These are phyloP conservation scores for Camellia granthamiana DNA, from an alignment of 148 eudicot species.

Conservation along the genomic window DNA sequence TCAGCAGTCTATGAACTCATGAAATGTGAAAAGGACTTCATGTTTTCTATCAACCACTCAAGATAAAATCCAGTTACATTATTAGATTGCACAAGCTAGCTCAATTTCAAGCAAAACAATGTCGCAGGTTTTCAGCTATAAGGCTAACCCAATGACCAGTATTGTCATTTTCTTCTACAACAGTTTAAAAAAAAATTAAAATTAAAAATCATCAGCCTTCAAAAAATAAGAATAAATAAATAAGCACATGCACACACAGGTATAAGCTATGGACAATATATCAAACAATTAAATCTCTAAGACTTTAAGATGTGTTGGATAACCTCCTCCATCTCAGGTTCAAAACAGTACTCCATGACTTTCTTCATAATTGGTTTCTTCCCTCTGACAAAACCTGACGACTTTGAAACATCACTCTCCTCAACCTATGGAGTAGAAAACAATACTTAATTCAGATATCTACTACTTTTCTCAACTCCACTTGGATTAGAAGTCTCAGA, in stretches of 20 bases:
- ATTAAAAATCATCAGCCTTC: neutral
- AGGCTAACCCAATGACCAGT: no score
- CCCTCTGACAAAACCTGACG: slow-evolving; percentile 53
- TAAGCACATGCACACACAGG: neutral
- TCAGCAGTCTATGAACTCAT: neutral
- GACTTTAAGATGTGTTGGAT: slow-evolving; percentile 9
- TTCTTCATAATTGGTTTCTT: slow-evolving; percentile 63
- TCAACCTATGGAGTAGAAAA: slow-evolving; percentile 55
- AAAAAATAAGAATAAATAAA: no score
- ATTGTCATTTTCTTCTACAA: no score
- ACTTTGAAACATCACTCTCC: slow-evolving; percentile 59
- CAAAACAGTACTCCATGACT: slow-evolving; percentile 94
- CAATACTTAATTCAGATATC: slow-evolving; percentile 4
- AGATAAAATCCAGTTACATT: neutral
- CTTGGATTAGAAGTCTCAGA: neutral
- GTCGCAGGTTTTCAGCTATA: neutral
- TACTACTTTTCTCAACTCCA: neutral
- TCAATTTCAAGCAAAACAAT: slow-evolving; percentile 4
- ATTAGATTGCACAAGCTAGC: slow-evolving; percentile 5
- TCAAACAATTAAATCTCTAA: neutral
- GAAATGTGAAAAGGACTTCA: neutral
- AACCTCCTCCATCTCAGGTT: slow-evolving; percentile 99
- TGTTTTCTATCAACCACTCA: neutral
- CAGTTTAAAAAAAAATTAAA: no score
- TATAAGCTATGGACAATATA: neutral